Base-by-base conservation (phyloP, 2,329 filamentous ascomycete genomes). In the Verticillium alfalfae region DNA sequence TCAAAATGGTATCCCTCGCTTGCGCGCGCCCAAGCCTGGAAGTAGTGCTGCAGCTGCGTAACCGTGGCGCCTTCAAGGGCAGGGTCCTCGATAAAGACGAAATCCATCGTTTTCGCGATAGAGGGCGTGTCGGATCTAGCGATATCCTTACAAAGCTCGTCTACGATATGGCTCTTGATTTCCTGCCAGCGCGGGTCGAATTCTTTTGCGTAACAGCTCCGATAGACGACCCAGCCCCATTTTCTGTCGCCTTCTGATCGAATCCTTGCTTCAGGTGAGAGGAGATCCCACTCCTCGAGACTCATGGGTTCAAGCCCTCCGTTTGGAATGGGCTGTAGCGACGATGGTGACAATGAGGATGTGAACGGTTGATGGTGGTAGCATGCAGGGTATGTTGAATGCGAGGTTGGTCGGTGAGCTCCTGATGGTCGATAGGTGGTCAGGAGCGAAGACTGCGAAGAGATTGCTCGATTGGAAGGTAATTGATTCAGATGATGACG, bases 41-140 rank as follows among this genome's bases (percentile, higher is more conserved):
- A 66, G n/a, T 61, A 55, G 13, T 56, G 60, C 57, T 57, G 49
- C 22, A 66, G 59, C 34, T 65, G 59, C 16, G 62, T 60, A 18
- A 58, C 54, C 56, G 62, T 64, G 57, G 60, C 64, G 52, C 65
- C 64, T 31, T 66, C 65, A 54, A 66, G 64, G n/a, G 56, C 45
- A 16, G 56, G 59, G 38, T 65, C 64, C 36, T 63, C 64, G 22
- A 66, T 60, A 34, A 65, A 66, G 52, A 61, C 41, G 18, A 58
- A 64, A 31, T 66, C 65, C 64, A 66, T 63, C 13, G 38, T 59
- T 7, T 66, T 60, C 16, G 41, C 22, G 49, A 64, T 56, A 3
- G 57, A 58, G 26, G 64, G 65, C 36, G 60, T 62, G 22, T 64
- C 62, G 13, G 64, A 64, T 59, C 60, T 39, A 26, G 45, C 37